Base-by-base conservation (phyloP, 2,329 filamentous ascomycete genomes). In the Fusarium sp. region DNA sequence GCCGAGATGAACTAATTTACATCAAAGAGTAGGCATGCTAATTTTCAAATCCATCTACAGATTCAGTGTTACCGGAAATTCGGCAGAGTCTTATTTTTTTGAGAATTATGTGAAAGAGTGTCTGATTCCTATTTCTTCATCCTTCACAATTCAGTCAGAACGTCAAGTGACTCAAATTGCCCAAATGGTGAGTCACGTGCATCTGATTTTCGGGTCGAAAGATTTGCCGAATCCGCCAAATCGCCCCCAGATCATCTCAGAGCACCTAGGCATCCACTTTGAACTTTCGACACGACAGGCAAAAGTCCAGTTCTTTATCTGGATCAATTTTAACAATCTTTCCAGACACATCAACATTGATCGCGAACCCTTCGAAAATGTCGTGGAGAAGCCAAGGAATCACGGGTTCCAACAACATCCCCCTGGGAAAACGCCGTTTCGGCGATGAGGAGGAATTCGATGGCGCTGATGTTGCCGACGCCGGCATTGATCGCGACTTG, bases 351-450 rank as follows among this genome's bases (percentile, higher is more conserved):
- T 66, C 45, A 35, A 33, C 26, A 35, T 44, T 40, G 40, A 60
- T 45, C 52, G 37, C 47, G 19, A 28, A 47, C 32, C 32, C 15
- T 7, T 33, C 32, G 24, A 35, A 47, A 83, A 90, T 91, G 89
- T 84, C 89, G 75, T 90, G 89, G 89, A 84, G 88, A 83, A 88
- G 82, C 60, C 88, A 90, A 79, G 96, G 96, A 73, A 97, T 97
- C 78, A 99, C 96, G 20, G 96, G 96, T 52, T 98, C 96, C 44
- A 99, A 99, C 82, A 98, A 97, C 77, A 97, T 99, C 75, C 96
- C 96, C 64, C 84, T 99, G 65, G 96, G 96, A 52, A 96, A 89
- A 75, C 92, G 94, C 65, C 94, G 96, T 74, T 91, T 89, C 64
- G 92, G 87, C 9, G 88, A 91, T 8, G 76, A 76, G 17, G 79